Percentiles rank a stretch among this genome's conserved stretches.
Conservation (phyloP, 441 rosid genomes). For the Eutrema salsugineum region DNA sequence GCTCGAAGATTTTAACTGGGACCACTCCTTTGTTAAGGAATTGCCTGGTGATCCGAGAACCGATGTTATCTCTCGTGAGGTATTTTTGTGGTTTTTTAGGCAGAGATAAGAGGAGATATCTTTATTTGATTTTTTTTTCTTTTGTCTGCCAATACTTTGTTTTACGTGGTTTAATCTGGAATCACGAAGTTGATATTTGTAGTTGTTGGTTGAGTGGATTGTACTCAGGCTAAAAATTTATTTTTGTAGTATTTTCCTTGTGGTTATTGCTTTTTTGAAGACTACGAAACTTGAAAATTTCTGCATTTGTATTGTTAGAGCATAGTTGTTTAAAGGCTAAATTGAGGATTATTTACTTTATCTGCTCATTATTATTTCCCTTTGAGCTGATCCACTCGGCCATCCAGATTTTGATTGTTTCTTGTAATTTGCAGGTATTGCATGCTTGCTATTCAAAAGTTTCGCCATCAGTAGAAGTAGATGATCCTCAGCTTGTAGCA, state of each 20-base stretch:
- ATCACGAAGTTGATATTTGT: background rate
- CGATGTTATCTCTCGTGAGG: conserved; percentile 82
- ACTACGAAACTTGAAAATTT: background rate
- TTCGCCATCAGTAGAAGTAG: conserved; percentile 80
- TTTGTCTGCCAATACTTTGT: background rate
- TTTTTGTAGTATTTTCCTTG: background rate
- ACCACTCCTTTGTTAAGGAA: conserved; percentile 79
- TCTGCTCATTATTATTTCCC: background rate
- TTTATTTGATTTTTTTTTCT: background rate
- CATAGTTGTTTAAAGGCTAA: background rate
- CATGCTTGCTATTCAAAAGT: conserved; percentile 92
- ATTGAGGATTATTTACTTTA: background rate
- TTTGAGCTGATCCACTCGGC: background rate
- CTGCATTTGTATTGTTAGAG: background rate
- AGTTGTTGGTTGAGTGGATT: background rate
- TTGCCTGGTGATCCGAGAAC: conserved; percentile 81
- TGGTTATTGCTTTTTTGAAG: background rate
- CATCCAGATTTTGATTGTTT: background rate
- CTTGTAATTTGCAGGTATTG: conserved; percentile 47
- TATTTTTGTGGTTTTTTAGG: background rate
- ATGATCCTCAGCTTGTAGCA: conserved; percentile 87
- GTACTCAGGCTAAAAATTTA: background rate
- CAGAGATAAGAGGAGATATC: background rate
- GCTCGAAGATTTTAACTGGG: conserved; percentile 89
- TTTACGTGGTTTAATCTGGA: background rate